A percentile compares a stretch with the other conserved stretches of the same genome.
These are phyloP conservation scores for Aspergillus fumigatus DNA, from an alignment of 2,329 filamentous ascomycete genomes.

Conservation along the genomic window DNA sequence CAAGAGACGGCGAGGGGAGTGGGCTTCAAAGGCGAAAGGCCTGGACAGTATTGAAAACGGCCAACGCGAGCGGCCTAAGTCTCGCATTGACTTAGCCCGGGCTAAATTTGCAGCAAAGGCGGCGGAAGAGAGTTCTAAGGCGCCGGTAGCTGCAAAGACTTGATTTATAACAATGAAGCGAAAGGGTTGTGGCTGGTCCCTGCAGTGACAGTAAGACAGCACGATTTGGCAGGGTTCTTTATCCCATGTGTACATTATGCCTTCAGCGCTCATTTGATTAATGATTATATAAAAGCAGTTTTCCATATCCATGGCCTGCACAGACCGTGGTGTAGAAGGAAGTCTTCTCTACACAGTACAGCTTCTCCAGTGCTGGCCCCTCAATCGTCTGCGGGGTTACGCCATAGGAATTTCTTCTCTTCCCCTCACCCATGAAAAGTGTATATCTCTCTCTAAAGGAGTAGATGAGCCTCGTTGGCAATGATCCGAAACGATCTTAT, in stretches of 20 bases:
- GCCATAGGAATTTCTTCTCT: neutral
- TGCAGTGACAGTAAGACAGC: neutral
- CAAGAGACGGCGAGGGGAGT: conserved; percentile 58
- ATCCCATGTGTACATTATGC: neutral
- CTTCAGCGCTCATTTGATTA: neutral
- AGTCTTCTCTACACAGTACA: neutral
- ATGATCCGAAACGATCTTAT: neutral
- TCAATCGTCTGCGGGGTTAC: neutral
- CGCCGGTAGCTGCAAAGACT: conserved; percentile 13
- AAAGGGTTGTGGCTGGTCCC: neutral
- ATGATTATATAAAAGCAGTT: neutral
- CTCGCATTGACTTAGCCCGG: conserved; percentile 54
- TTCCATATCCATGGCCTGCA: neutral
- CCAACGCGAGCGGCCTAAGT: conserved; percentile 39
- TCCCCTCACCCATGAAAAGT: neutral
- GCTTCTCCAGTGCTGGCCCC: neutral
- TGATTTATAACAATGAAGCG: neutral
- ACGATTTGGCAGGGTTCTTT: neutral
- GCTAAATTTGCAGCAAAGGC: conserved; percentile 50
- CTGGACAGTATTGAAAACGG: conserved; percentile 26
- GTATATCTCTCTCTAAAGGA: neutral
- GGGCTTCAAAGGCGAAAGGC: conserved; percentile 59
- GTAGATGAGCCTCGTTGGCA: neutral
- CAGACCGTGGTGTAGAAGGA: neutral
- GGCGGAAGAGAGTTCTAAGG: conserved; percentile 11